These are phyloP conservation scores for Carnegiea gigantea DNA, from an alignment of 179 eudicot species.

Conservation along the genomic window DNA sequence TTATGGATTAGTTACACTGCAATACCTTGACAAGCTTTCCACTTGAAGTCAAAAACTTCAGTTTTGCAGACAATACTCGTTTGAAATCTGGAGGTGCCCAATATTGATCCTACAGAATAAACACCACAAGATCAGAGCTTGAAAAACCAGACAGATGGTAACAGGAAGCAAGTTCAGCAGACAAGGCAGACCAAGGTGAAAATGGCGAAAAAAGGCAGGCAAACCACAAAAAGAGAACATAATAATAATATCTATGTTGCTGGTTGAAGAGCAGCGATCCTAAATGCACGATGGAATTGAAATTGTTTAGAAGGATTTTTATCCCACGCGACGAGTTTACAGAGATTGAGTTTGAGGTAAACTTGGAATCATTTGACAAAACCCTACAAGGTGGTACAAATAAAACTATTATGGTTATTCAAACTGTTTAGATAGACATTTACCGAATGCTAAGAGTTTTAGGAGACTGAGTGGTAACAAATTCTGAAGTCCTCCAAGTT, in stretches of 20 bases:
- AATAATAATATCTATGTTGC: background rate
- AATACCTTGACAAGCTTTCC: constrained; percentile 83
- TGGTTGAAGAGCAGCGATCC: background rate
- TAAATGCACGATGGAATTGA: background rate
- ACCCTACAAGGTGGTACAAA: background rate
- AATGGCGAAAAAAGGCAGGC: background rate
- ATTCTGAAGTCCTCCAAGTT: too few relatives aligned
- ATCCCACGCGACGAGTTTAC: too few relatives aligned
- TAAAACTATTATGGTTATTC: background rate
- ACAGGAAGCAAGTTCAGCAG: background rate
- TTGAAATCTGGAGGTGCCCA: constrained; percentile 96
- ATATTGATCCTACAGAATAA: constrained; percentile 66
- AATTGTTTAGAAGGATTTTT: too few relatives aligned
- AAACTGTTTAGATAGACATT: background rate
- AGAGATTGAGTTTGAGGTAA: too few relatives aligned
- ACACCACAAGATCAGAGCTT: constrained; percentile 19
- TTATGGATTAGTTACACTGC: constrained; percentile 6
- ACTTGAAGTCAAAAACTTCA: constrained; percentile 70
- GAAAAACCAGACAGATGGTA: background rate
- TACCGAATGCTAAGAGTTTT: background rate
- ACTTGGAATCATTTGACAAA: background rate
- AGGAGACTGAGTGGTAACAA: too few relatives aligned
- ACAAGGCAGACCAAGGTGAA: background rate
- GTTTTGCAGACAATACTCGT: constrained; percentile 69
- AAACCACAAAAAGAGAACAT: background rate